Percentiles rank a stretch among this genome's conserved stretches.
Evolutionary conservation across 2,329 filamentous ascomycete genomes (phyloP).

Genomic region (Alternaria sp.): DNA sequence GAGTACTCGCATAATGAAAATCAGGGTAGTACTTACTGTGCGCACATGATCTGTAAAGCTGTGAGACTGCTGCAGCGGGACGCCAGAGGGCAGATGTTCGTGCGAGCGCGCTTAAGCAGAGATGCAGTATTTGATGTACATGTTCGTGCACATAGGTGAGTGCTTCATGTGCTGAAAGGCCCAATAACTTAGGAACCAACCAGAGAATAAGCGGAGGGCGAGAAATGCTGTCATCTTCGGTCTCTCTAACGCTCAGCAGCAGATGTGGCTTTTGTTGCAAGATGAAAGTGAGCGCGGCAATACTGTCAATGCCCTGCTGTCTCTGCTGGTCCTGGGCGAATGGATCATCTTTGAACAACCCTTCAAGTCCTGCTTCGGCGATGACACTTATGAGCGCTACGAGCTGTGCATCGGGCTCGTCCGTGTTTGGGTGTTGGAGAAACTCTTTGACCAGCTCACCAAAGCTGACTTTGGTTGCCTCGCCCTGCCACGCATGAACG

Average conservation of each 20-base stretch:
- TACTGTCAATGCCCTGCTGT: conserved; percentile 71
- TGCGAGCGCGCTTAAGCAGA: conserved; percentile 46
- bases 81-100: conserved; percentile 46
- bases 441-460: conserved; percentile 74
- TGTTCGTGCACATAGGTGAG: conserved; percentile 51
- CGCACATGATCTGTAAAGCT: conserved; percentile 51
- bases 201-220: conserved; percentile 60
- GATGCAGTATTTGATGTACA: conserved; percentile 44
- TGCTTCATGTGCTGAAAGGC: conserved; percentile 53
- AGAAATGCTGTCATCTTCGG: conserved; percentile 39
- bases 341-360: conserved; percentile 70
- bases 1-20: neutral
- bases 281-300: conserved; percentile 77
- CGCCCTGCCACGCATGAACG: conserved; percentile 65
- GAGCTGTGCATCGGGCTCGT: conserved; percentile 72
- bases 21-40: conserved; percentile 43
- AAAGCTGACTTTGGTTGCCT: conserved; percentile 75
- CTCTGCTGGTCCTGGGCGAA: conserved; percentile 67
- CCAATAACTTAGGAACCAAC: conserved; percentile 61
- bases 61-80: conserved; percentile 39
- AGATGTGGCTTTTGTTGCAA: conserved; percentile 76
- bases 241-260: conserved; percentile 53
- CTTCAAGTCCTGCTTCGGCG: conserved; percentile 77
- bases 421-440: conserved; percentile 55
- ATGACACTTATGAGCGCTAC: conserved; percentile 88